Evolutionary conservation across 1,284 basidiomycete species (phyloP).

Genomic region (Boletellus deceptivus): DNA sequence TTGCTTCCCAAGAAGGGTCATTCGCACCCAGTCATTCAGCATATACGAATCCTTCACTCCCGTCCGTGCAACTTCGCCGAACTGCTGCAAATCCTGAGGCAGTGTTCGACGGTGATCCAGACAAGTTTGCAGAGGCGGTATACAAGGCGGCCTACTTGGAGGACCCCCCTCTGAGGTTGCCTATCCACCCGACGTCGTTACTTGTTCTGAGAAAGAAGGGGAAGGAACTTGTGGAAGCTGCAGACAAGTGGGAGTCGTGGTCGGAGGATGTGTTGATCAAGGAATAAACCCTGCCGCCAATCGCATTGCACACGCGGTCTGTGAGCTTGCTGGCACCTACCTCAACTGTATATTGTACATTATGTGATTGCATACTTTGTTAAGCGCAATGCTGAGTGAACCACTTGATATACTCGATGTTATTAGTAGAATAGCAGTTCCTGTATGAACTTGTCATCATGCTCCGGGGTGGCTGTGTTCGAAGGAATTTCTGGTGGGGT

Average conservation of each 20-base stretch:
- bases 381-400: too few species aligned
- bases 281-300: neutral
- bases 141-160: conserved; percentile 15
- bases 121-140: conserved; percentile 17
- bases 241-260: conserved; percentile 24
- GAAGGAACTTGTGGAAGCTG: conserved; percentile 14
- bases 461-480: too few species aligned
- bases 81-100: neutral
- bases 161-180: conserved; percentile 29
- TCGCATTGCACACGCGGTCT: too few species aligned
- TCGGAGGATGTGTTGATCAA: conserved; percentile 14
- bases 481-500: too few species aligned
- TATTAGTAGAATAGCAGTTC: too few species aligned
- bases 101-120: conserved; percentile 16
- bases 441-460: too few species aligned
- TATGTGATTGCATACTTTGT: too few species aligned
- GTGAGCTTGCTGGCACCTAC: too few species aligned
- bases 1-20: conserved; percentile 1
- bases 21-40: conserved; percentile 16
- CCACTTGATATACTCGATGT: too few species aligned
- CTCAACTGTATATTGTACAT: too few species aligned
- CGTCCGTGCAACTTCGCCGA: neutral
- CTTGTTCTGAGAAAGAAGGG: conserved; percentile 11
- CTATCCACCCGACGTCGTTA: conserved; percentile 22
- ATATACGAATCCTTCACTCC: conserved; percentile 11